Evolutionary conservation across 306 rosid species (phyloP).

Genomic region (Lathyrus oleraceus): DNA sequence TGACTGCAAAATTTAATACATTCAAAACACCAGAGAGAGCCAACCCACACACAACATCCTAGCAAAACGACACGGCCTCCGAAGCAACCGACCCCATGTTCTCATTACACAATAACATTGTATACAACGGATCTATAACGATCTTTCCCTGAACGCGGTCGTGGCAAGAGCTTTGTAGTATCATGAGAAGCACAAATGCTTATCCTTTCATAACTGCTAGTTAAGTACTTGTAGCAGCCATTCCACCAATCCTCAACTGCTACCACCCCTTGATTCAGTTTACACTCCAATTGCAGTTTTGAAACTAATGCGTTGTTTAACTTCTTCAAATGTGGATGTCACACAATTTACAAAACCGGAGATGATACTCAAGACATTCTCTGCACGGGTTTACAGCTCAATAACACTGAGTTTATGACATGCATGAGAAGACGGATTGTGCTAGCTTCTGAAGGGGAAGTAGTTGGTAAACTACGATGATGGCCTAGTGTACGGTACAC

Average conservation of each 20-base stretch:
- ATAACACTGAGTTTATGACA: conserved; percentile 61
- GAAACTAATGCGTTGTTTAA: conserved; percentile 19
- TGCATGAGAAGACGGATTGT: conserved; percentile 68
- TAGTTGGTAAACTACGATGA: conserved; percentile 48
- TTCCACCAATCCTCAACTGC: conserved; percentile 23
- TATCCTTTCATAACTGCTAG: conserved; percentile 7
- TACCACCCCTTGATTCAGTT: conserved; percentile 16
- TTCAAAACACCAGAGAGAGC: conserved; percentile 1
- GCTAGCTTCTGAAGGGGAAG: conserved; percentile 56
- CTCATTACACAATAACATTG: conserved; percentile 7
- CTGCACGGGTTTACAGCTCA: conserved; percentile 64
- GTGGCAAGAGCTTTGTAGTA: background rate
- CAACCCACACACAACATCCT: conserved; percentile 23
- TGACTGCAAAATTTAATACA: conserved; percentile 20
- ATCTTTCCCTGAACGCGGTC: background rate
- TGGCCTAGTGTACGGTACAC: conserved; percentile 54
- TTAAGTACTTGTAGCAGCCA: conserved; percentile 22
- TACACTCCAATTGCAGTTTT: conserved; percentile 24
- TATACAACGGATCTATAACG: background rate
- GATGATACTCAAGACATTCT: conserved; percentile 36
- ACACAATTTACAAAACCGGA: conserved; percentile 43
- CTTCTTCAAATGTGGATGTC: conserved; percentile 13
- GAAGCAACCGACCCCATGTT: conserved; percentile 11
- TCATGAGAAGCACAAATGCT: background rate
- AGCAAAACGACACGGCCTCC: background rate